Base-by-base conservation (phyloP, 2,329 filamentous ascomycete genomes). In the Graphiopsis chlorocephala region DNA sequence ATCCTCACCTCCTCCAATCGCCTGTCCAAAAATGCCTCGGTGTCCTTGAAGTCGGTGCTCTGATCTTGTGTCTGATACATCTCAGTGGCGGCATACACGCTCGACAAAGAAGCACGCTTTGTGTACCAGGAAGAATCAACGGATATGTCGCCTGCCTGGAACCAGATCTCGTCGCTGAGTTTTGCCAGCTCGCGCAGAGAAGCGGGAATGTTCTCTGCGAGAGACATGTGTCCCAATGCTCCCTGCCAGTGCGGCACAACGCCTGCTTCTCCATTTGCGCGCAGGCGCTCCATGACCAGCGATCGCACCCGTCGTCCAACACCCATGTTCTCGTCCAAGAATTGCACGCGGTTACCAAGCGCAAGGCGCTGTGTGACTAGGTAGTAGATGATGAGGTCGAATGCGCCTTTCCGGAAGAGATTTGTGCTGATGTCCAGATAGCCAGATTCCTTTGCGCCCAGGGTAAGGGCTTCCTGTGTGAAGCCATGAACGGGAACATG, bases 61-160 rank as follows among this genome's bases (percentile, higher is more conserved):
- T 82, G 83, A 78, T 98, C 95, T 65, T 90, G 93, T 25, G 93
- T 97, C 93, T 98, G 97, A 79, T 93, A 96, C 5, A 97, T 82
- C 79, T 99, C 95, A 64, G 89, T 77, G 5, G 79, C 78, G 1
- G 92, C 92, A 74, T 91, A 92, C n/a, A 91, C 83, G 1, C 84
- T 83, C 0, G 86, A 83, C 26, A 91, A 76, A 0, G 82, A 84
- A 10, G 86, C 83, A 3, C 89, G 83, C 75, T 89, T 90, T 1
- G 88, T 88, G 72, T 99, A 99, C 95, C 95, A 99, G 4, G 88
- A 89, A 4, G 87, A 85, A 77, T 98, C 93, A 66, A 97, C 91
- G 25, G 88, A 85, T 25, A 80, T 83, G 77, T 98, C 95, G 59
- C 92, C 92, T 0, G 94, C 87, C 4, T 97, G 86, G 73, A 90